Conservation (phyloP, 1,284 basidiomycete species). For the Malassezia cuniculi region DNA sequence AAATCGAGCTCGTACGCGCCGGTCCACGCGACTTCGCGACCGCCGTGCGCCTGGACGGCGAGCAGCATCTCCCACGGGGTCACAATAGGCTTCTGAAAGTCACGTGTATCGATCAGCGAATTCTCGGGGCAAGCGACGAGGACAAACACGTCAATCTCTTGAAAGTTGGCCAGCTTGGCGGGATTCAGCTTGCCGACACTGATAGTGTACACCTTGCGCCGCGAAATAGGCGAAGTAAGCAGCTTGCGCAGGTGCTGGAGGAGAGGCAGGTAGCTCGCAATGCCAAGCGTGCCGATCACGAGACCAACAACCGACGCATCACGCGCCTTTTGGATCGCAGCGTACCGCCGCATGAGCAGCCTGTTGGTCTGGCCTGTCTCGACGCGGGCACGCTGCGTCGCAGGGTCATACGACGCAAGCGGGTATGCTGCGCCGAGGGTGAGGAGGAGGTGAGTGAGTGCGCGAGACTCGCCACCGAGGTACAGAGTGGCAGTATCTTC, state of each 20-base stretch:
- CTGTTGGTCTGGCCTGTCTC: constrained; percentile 57
- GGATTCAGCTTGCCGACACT: constrained; percentile 91
- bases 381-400: constrained; percentile 47
- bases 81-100: constrained; percentile 78
- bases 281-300: constrained; percentile 83
- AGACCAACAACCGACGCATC: constrained; percentile 90
- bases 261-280: constrained; percentile 46
- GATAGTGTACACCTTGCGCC: constrained; percentile 62
- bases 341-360: constrained; percentile 82
- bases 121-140: constrained; percentile 90
- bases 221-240: constrained; percentile 55
- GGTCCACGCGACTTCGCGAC: constrained; percentile 52
- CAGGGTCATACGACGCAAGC: constrained; percentile 65
- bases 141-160: constrained; percentile 91
- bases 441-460: constrained; percentile 65
- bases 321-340: constrained; percentile 71
- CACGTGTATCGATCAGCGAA: constrained; percentile 67
- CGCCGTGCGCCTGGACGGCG: constrained; percentile 52
- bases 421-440: constrained; percentile 24
- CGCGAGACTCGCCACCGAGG: constrained; percentile 68
- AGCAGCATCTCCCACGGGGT: constrained; percentile 86
- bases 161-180: constrained; percentile 86
- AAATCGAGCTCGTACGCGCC: constrained; percentile 73
- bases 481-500: constrained; percentile 56
- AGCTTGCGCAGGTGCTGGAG: constrained; percentile 21